phyloP scores from a whole-genome alignment of 108 stramenopile genomes.

The Hondaea fermentalgiana region DNA sequence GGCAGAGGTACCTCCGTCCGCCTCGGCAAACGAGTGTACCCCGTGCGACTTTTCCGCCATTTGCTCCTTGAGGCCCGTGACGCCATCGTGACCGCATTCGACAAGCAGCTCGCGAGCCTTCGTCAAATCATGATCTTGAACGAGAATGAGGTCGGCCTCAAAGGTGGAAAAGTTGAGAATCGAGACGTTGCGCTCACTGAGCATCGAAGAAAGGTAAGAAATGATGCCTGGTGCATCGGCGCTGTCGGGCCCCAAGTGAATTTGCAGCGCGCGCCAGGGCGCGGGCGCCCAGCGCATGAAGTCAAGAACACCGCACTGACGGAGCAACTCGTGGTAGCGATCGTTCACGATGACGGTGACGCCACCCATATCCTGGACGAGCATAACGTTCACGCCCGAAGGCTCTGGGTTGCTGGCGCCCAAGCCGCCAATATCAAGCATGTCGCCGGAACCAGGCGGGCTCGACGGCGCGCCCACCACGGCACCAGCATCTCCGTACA shows the following conservation, averaged over 20 bases:
- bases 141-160: not conserved
- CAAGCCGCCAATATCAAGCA: not conserved
- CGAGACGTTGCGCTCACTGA: not conserved
- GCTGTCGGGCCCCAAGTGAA: not conserved
- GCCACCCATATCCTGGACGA: not conserved
- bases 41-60: not conserved
- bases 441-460: not conserved
- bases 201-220: slow-evolving; percentile 5
- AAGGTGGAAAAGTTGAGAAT: slow-evolving; percentile 18
- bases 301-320: not conserved
- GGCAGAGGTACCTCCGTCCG: too few relatives aligned
- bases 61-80: slow-evolving; percentile 6
- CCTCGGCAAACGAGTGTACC: not conserved
- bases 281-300: slow-evolving; percentile 7
- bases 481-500: not conserved
- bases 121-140: not conserved
- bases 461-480: not conserved
- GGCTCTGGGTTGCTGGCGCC: not conserved
- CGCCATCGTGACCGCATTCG: not conserved
- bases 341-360: not conserved
- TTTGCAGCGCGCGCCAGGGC: not conserved
- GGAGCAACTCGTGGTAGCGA: not conserved
- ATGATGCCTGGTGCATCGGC: slow-evolving; percentile 10
- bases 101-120: not conserved
- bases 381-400: not conserved